Conservation (phyloP, 2,329 filamentous ascomycete genomes). For the Pestalotiopsis sp. region DNA sequence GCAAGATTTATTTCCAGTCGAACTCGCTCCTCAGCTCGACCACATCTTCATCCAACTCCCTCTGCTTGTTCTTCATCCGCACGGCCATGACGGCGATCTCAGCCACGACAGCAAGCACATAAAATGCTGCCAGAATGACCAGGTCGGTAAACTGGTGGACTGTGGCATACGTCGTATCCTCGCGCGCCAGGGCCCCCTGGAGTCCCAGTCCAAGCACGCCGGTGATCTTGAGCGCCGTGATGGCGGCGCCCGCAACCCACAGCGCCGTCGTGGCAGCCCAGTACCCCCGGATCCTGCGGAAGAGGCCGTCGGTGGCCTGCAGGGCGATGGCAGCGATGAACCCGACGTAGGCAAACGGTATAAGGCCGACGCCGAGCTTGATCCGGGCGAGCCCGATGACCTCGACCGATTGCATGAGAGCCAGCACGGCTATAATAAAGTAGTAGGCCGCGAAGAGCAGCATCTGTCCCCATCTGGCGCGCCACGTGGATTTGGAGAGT, state of each 20-base stretch:
- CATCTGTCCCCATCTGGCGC: slow-evolving; percentile 17
- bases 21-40: slow-evolving; percentile 13
- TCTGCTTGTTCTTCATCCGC: slow-evolving; percentile 4
- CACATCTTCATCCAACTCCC: slow-evolving; percentile 8
- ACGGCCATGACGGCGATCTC: slow-evolving; percentile 15
- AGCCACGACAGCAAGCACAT: slow-evolving; percentile 17
- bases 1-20: slow-evolving; percentile 4
- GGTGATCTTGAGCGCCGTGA: slow-evolving; percentile 23
- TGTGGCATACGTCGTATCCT: slow-evolving; percentile 19
- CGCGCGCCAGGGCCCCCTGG: slow-evolving; percentile 13
- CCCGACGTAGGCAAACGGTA: slow-evolving; percentile 18
- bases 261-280: slow-evolving; percentile 22
- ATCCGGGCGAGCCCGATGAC: slow-evolving; percentile 18
- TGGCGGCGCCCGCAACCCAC: slow-evolving; percentile 20
- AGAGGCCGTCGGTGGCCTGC: slow-evolving; percentile 19
- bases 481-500: not conserved
- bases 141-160: slow-evolving; percentile 25
- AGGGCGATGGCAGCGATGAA: slow-evolving; percentile 16
- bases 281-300: slow-evolving; percentile 17
- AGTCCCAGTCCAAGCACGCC: slow-evolving; percentile 15
- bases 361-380: slow-evolving; percentile 9
- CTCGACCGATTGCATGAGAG: slow-evolving; percentile 26
- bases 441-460: slow-evolving; percentile 22
- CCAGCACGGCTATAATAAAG: slow-evolving; percentile 21
- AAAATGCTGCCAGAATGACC: slow-evolving; percentile 20